Conservation (phyloP, 345 rosid species). For the Euphorbia tirucalli region DNA sequence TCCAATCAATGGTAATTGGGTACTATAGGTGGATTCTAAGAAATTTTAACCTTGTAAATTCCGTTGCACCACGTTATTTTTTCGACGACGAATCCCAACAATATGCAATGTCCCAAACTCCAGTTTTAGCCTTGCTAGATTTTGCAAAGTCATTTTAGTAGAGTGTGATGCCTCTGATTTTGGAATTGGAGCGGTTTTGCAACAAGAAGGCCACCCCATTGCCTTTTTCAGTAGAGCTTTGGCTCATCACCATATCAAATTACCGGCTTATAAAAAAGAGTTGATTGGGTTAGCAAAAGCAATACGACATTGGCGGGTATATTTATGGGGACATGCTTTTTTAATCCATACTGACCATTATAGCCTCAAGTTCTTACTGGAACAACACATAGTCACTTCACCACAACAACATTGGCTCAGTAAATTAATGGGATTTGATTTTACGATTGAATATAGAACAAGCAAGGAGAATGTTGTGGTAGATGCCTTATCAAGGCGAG, state of each 20-base stretch:
- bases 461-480: neutral
- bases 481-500: neutral
- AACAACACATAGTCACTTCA: neutral
- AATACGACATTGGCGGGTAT: neutral
- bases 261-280: neutral
- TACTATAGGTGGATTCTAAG: too few species aligned
- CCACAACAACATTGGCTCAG: neutral
- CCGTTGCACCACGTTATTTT: too few species aligned
- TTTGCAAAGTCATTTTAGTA: neutral
- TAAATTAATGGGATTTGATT: neutral
- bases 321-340: neutral
- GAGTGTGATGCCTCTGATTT: neutral
- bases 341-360: neutral
- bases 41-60: too few species aligned
- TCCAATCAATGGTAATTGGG: too few species aligned
- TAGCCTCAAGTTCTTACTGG: neutral
- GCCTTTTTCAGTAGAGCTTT: neutral
- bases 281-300: neutral
- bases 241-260: neutral
- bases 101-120: too few species aligned
- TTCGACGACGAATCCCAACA: too few species aligned
- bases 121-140: too few species aligned
- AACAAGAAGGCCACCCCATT: neutral
- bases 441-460: neutral
- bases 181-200: neutral